phyloP scores from a whole-genome alignment of 2,329 filamentous ascomycete species.

The Malbranchea cinnamomea region DNA sequence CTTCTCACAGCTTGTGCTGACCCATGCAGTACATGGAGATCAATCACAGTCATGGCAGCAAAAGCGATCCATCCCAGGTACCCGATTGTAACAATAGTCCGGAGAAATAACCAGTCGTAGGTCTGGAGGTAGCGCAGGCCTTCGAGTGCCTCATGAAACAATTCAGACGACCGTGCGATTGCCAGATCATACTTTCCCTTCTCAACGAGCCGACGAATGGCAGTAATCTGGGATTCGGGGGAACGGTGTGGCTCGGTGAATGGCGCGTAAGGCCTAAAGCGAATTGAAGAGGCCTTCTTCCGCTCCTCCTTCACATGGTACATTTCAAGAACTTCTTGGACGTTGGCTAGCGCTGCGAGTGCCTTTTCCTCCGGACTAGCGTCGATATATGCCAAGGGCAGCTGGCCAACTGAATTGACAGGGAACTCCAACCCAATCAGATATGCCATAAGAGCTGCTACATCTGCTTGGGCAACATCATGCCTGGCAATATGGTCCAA shows the following conservation, averaged over 20 bases:
- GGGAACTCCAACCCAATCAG: conserved; percentile 77
- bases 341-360: conserved; percentile 69
- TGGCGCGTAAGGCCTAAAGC: conserved; percentile 60
- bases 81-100: conserved; percentile 73
- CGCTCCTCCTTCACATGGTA: conserved; percentile 84
- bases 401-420: conserved; percentile 87
- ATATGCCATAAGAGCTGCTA: conserved; percentile 92
- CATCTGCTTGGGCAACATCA: conserved; percentile 85
- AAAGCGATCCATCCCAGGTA: conserved; percentile 95
- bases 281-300: conserved; percentile 61
- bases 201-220: conserved; percentile 54
- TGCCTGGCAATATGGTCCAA: conserved; percentile 68
- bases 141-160: conserved; percentile 63
- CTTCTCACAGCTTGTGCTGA: conserved; percentile 50
- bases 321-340: conserved; percentile 81
- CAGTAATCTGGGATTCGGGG: conserved; percentile 50
- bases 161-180: conserved; percentile 59
- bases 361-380: conserved; percentile 64
- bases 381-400: conserved; percentile 70
- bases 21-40: conserved; percentile 70
- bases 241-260: conserved; percentile 47
- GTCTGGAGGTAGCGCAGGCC: conserved; percentile 90
- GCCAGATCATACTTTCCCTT: conserved; percentile 55
- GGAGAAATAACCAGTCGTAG: conserved; percentile 94
- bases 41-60: conserved; percentile 74